Evolutionary conservation across 805 yeast species (phyloP).

Genomic region (Pichia rugopelliculosa): DNA sequence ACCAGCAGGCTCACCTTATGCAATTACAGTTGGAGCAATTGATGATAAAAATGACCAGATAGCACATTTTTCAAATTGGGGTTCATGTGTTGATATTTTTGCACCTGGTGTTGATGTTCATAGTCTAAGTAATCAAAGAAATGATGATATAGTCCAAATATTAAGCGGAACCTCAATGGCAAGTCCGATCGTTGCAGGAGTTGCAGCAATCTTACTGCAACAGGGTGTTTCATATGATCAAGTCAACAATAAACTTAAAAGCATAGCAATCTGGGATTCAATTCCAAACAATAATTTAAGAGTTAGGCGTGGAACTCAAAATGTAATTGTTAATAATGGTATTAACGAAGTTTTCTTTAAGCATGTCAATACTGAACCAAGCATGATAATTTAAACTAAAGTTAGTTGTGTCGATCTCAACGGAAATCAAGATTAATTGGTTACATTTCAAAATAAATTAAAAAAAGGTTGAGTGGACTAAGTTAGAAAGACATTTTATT

Average conservation of each 20-base stretch:
- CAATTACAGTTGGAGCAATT: conserved; percentile 82
- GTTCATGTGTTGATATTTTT: conserved; percentile 80
- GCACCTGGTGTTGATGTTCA: conserved; percentile 71
- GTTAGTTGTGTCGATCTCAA: too few species aligned
- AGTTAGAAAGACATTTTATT: background rate
- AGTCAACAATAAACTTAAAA: conserved; percentile 36
- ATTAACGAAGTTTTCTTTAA: background rate
- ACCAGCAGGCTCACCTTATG: conserved; percentile 71
- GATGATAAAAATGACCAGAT: conserved; percentile 65
- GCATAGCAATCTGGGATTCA: conserved; percentile 38
- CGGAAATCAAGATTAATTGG: too few species aligned
- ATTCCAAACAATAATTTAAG: conserved; percentile 41
- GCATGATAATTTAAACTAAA: too few species aligned
- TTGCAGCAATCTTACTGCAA: conserved; percentile 48
- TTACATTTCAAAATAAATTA: too few species aligned
- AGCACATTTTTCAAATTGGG: conserved; percentile 87
- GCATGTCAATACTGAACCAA: too few species aligned
- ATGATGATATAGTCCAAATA: conserved; percentile 21
- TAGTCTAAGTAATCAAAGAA: conserved; percentile 38
- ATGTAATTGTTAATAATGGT: conserved; percentile 38
- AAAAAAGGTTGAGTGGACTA: too few species aligned
- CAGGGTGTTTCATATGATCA: conserved; percentile 39
- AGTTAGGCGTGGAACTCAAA: conserved; percentile 51
- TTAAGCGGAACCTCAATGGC: conserved; percentile 82
- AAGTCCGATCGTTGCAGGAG: conserved; percentile 66